Base-by-base conservation (phyloP, 1,284 basidiomycete species). In the Marasmius tenuissimus region DNA sequence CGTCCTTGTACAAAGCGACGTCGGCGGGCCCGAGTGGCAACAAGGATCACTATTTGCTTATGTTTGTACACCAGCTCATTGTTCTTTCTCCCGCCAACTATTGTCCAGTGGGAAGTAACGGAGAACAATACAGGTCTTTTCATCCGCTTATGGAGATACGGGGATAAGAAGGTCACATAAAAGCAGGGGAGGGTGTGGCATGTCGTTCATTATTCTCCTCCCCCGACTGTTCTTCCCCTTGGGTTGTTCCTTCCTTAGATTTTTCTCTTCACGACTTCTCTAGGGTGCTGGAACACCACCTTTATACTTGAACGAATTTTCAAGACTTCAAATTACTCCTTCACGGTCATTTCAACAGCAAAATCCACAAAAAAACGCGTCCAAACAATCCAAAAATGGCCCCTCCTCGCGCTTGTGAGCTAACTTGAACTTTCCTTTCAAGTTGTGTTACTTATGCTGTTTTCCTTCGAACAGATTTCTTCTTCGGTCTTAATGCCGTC, bases 401-500 rank as follows among this genome's bases (percentile, higher is more conserved):
- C 61, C 80, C 81, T 61, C 76, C 79, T 71, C 81, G 81, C 67
- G 80, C 79, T 57, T 77, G 82, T 82, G 66, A 70, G 81, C 78
- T n/a, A 18, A 38, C n/a, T 33, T 14, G 27, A 8, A 35, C n/a
- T 39, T 39, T 48, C 20, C 22, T 48, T 39, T 22, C 11, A 11
- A 35, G 34, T 14, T 34, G 5, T 11, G 16, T 2, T 48, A 57
- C 14, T 34, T 55, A 50, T 67, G 40, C 63, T 68, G 55, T 63
- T 61, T 9, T 7, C 16, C 6, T 47, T 38, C 4, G 40, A 9
- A 49, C 57, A 91, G 87, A 85, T 68, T 69, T 82, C 66, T 96
- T 96, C 78, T 82, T 93, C 68, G 83, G 81, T 61, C 85, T 96
- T 71, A 96, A 96, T 71, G 77, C 77, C 68, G 78, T 94, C 67